Base-by-base conservation (phyloP, 371 early-diverging fungal genomes). In the Funneliformis caledonium region DNA sequence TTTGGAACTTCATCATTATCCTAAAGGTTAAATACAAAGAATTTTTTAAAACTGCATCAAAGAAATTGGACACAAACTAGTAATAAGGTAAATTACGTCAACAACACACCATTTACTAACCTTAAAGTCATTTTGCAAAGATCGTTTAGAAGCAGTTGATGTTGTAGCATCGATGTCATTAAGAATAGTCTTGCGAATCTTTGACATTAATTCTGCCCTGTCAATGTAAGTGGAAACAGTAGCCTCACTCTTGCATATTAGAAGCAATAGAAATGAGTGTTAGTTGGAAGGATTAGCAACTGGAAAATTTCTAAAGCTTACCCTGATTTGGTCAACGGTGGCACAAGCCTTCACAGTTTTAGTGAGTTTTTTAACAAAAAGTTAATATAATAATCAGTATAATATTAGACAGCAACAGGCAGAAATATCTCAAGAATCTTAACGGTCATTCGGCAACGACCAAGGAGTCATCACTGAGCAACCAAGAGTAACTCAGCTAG, bases 181-280 rank as follows among this genome's bases (percentile, higher is more conserved):
- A 79, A 79, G 79, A 69, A 79, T 69, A 33, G 68, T 69, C 33
- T 68, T 79, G 45, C n/a, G 69, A 69, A 62, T 47, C 48, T 79
- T 79, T 79, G 80, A 56, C 70, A 79, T 79, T 56, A 72, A 79
- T 70, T 79, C 70, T 56, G 79, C 79, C 22, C 79, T 69, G 69
- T 79, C 79, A 56, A 62, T 52, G 64, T 48, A 79, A 61, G 80
- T 72, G 33, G 72, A 69, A 79, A 43, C 31, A 47, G 59, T 61
- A 37, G 72, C 70, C 69, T 79, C 70, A 14, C 72, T 79, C 69
- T 72, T 70, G 47, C n/a, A 70, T 52, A 72, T 62, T 70, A 43
- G 47, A 45, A 69, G 56, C 62, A 78, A 78, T 48, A 16, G 52
- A 61, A n/a, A 37, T 37, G n/a, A 42, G 61, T 69, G 65, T 48